Evolutionary conservation across 1,284 basidiomycete species (phyloP), one percentile per base, ranked within the genome.

Genomic region (Irpex sp.): DNA sequence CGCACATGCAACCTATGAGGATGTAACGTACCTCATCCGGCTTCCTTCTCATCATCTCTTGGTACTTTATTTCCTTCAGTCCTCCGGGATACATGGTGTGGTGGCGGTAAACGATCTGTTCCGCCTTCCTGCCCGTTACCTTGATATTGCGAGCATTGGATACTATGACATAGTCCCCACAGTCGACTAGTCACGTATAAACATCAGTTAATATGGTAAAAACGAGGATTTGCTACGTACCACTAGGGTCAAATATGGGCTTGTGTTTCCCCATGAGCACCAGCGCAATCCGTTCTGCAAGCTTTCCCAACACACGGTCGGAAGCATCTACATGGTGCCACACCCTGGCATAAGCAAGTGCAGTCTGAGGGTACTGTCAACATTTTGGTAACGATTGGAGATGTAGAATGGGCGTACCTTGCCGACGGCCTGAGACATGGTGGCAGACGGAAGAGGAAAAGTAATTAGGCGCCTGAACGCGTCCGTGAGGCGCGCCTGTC

Each of bases 251-350:
- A 70, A 94, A 98, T 58, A 97, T 94, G 17, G 97, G 97, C 76
- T 99, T 99, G 78, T 99, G 94, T 80, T 99, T 99, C 74, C 97
- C 97, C 96, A 98, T 98, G 61, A 99, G 83, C 31, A 95, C 93
- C 62, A 93, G 86, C 0, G 97, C 97, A 72, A 99, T 97, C 54
- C 94, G 87, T 70, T 93, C 90, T 5, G 97, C 95, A 5, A 98
- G 85, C 78, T 95, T 94, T 72, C 97, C 97, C 15, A 99, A 83
- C 17, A 97, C 82, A 51, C 96, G 88, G 69, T 94, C 92, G 26
- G 90, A 86, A 13, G 97, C 96, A 69, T 96, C 92, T 65, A 97
- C 93, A 67, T 94, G 93, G 76, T 98, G 95, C 97, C 97, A 99
- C 58, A 95, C 89, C 57, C 96, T 83, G 17, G 93, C 90, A 71